Conservation (phyloP, 169 alveolate genomes). For the Plasmodium chabaudi region DNA sequence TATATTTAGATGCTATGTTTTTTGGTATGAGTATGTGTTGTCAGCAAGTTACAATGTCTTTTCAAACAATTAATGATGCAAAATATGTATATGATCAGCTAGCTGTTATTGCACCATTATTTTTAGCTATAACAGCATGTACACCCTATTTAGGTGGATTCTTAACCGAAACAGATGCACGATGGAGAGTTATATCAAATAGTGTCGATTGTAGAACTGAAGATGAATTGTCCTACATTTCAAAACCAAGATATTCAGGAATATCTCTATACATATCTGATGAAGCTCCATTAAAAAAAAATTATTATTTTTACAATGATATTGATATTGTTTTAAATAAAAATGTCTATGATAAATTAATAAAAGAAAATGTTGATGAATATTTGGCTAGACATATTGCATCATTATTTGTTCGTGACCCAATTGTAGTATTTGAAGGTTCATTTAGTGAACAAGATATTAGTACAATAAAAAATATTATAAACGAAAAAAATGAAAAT, state of each 20-base stretch:
- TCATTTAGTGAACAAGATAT: constrained; percentile 73
- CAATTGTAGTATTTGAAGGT: constrained; percentile 92
- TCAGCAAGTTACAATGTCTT: constrained; percentile 92
- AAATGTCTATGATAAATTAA: constrained; percentile 84
- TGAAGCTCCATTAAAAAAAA: constrained; percentile 80
- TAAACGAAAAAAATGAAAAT: constrained; percentile 37
- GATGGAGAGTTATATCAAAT: constrained; percentile 93
- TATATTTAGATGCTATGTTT: constrained; percentile 96
- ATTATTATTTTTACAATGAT: constrained; percentile 88
- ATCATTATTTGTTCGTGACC: constrained; percentile 92
- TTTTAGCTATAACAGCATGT: constrained; percentile 93
- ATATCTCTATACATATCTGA: constrained; percentile 92
- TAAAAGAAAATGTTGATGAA: constrained; percentile 88
- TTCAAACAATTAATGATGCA: constrained; percentile 90
- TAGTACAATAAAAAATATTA: constrained; percentile 68
- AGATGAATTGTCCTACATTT: constrained; percentile 88
- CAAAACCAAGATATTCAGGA: constrained; percentile 93
- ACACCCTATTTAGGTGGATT: constrained; percentile 95
- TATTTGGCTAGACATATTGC: constrained; percentile 93
- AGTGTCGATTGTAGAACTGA: constrained; percentile 95
- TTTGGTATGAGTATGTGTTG: constrained; percentile 98
- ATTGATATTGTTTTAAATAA: constrained; percentile 87
- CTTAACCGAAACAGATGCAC: constrained; percentile 91
- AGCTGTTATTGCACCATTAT: constrained; percentile 93
- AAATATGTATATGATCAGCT: constrained; percentile 94